A percentile compares a stretch with the other conserved stretches of the same genome.
phyloP scores from a whole-genome alignment of 2,329 filamentous ascomycete species.

The Exophiala mesophila region DNA sequence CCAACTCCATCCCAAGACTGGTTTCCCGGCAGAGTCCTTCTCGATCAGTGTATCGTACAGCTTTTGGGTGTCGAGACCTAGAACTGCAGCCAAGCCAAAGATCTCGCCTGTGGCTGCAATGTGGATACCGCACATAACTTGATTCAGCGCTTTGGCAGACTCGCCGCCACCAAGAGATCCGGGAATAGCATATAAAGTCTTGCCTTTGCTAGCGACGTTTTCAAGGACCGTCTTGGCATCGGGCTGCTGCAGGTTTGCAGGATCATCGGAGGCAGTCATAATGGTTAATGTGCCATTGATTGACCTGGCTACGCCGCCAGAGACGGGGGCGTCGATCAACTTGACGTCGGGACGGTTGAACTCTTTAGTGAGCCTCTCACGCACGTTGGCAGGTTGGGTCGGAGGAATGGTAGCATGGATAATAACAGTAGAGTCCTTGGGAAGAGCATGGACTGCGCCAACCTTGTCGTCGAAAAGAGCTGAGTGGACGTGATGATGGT shows the following conservation, averaged over 20 bases:
- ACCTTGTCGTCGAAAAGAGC: conserved; percentile 58
- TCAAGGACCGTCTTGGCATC: conserved; percentile 56
- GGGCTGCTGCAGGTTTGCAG: conserved; percentile 47
- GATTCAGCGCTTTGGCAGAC: conserved; percentile 61
- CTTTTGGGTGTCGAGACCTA: conserved; percentile 48
- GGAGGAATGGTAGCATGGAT: conserved; percentile 68
- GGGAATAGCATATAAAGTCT: conserved; percentile 60
- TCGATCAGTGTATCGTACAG: conserved; percentile 40
- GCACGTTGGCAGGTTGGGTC: conserved; percentile 58
- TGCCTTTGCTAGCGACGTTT: conserved; percentile 53
- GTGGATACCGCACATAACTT: conserved; percentile 60
- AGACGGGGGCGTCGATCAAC: conserved; percentile 68
- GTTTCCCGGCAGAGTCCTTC: conserved; percentile 30
- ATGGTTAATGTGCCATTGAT: conserved; percentile 70
- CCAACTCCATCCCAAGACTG: conserved; percentile 49
- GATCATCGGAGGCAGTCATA: conserved; percentile 59
- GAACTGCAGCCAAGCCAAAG: conserved; percentile 54
- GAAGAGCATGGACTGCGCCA: conserved; percentile 47
- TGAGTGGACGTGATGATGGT: conserved; percentile 61
- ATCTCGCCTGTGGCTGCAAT: conserved; percentile 58
- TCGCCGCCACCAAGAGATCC: conserved; percentile 57
- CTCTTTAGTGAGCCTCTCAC: conserved; percentile 48
- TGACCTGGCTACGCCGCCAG: conserved; percentile 63
- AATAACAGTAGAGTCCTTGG: conserved; percentile 56
- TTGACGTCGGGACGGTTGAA: conserved; percentile 57